These are phyloP conservation scores for Trametes versicolor DNA, from an alignment of 1,284 basidiomycete species.

Conservation along the genomic window DNA sequence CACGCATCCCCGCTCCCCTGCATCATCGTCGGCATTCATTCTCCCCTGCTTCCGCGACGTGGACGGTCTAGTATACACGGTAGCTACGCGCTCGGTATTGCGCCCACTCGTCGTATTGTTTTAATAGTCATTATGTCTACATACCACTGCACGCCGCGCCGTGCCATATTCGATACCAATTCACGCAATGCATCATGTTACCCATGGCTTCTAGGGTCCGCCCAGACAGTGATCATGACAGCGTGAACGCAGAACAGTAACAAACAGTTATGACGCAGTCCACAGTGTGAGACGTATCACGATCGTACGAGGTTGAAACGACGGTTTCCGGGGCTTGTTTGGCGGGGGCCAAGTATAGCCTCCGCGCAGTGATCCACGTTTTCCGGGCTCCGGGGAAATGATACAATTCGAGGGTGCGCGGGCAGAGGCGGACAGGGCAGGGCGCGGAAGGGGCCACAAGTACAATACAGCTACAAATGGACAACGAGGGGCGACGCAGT, in stretches of 20 bases:
- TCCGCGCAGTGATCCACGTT: constrained; percentile 32
- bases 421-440: neutral
- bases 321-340: constrained; percentile 1
- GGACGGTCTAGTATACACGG: constrained; percentile 38
- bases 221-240: neutral
- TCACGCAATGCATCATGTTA: constrained; percentile 26
- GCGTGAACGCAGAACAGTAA: neutral
- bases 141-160: constrained; percentile 22
- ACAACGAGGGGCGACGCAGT: constrained; percentile 15
- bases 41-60: constrained; percentile 20
- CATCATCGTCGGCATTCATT: constrained; percentile 5
- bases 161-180: constrained; percentile 17
- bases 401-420: constrained; percentile 31
- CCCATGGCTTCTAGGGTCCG: constrained; percentile 8
- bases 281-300: neutral
- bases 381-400: constrained; percentile 15
- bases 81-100: constrained; percentile 27
- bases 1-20: constrained; percentile 21
- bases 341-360: constrained; percentile 18
- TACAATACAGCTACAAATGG: constrained; percentile 10
- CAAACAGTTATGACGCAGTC: no score
- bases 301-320: neutral
- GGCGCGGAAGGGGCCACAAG: neutral
- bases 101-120: constrained; percentile 28
- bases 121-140: constrained; percentile 28